These are phyloP conservation scores for Calonectria fujianensis DNA, from an alignment of 2,329 filamentous ascomycete species.

Conservation along the genomic window DNA sequence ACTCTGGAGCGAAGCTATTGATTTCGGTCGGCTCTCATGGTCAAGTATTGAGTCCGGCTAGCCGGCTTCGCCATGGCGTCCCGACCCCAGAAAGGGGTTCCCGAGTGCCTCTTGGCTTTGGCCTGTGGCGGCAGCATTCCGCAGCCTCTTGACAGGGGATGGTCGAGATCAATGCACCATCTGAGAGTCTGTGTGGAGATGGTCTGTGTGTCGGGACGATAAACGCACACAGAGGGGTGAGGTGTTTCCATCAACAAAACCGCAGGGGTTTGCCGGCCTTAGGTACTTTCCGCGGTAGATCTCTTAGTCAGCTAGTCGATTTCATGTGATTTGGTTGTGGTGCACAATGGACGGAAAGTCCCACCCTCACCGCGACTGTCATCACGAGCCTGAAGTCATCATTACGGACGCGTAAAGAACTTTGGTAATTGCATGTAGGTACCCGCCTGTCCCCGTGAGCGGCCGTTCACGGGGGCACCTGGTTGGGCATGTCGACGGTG, in stretches of 20 bases:
- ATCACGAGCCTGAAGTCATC: conserved; percentile 20
- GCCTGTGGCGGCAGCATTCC: conserved; percentile 55
- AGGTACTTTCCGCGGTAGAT: conserved; percentile 7
- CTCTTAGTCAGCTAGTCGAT: conserved; percentile 32
- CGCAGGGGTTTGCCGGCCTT: neutral
- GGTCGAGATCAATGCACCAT: conserved; percentile 47
- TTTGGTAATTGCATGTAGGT: conserved; percentile 24
- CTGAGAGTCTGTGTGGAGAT: conserved; percentile 37
- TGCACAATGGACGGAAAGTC: conserved; percentile 17
- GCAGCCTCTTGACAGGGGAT: conserved; percentile 53
- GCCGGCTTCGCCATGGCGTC: conserved; percentile 46
- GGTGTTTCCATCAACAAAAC: neutral
- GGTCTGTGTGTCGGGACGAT: conserved; percentile 27
- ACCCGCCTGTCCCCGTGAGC: conserved; percentile 1
- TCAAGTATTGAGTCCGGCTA: conserved; percentile 42
- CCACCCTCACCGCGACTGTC: neutral
- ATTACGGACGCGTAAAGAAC: conserved; percentile 11
- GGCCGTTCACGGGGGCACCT: neutral
- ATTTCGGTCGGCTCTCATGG: conserved; percentile 46
- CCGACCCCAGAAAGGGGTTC: conserved; percentile 54
- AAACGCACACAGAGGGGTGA: conserved; percentile 12
- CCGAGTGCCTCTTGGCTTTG: conserved; percentile 48
- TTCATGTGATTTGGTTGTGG: conserved; percentile 11
- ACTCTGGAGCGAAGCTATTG: conserved; percentile 48
- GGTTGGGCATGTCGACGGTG: neutral